These are phyloP conservation scores for Ambrosia hybrid DNA, from an alignment of 140 eudicot genomes.

Conservation along the genomic window DNA sequence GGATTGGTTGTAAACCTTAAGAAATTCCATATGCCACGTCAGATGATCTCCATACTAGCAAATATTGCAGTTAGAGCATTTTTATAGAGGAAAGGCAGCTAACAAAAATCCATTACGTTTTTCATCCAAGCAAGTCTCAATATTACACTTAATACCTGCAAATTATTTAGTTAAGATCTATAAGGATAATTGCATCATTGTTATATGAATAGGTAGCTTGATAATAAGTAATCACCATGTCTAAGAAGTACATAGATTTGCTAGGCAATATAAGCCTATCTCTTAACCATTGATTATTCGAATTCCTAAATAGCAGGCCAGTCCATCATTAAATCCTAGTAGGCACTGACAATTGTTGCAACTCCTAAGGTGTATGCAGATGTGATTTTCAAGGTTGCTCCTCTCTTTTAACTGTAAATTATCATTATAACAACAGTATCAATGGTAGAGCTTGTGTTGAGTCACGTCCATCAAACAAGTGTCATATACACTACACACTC, in stretches of 20 bases:
- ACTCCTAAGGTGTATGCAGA: constrained; percentile 46
- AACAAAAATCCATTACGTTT: constrained; percentile 40
- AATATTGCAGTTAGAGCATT: constrained; percentile 40
- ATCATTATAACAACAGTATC: constrained; percentile 37
- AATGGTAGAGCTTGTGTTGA: constrained; percentile 43
- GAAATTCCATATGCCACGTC: constrained; percentile 66
- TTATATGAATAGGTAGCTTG: constrained; percentile 24
- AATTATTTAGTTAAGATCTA: no score
- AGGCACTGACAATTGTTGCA: constrained; percentile 55
- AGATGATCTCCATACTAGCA: constrained; percentile 50
- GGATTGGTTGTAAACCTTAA: constrained; percentile 36
- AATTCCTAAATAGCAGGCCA: constrained; percentile 59
- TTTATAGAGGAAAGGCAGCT: constrained; percentile 44
- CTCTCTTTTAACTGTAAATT: constrained; percentile 25
- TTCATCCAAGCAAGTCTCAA: constrained; percentile 78
- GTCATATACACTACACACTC: constrained; percentile 49
- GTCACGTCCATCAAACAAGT: constrained; percentile 51
- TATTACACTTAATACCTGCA: constrained; percentile 40
- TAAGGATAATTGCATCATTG: not conserved
- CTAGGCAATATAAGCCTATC: constrained; percentile 60
- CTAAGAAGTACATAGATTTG: constrained; percentile 46
- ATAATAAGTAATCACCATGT: no score
- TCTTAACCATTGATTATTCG: constrained; percentile 69
- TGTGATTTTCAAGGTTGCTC: constrained; percentile 33
- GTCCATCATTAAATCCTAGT: constrained; percentile 77